phyloP scores from a whole-genome alignment of 2,329 filamentous ascomycete species.

The Grosmannia clavigera region DNA sequence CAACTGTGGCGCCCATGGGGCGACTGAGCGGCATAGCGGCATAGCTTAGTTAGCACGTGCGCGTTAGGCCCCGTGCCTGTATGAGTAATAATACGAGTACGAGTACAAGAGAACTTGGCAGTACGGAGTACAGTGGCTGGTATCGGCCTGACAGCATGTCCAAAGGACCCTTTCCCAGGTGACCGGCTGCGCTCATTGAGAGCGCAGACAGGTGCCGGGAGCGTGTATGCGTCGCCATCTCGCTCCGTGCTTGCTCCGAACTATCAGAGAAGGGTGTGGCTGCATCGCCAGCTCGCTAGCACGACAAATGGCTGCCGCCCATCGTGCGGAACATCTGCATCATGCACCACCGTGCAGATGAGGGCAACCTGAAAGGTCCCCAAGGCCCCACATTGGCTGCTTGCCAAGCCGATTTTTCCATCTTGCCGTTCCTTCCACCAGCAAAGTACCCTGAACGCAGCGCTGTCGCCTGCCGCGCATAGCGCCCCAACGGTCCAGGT shows the following conservation, averaged over 20 bases:
- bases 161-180: constrained; percentile 1
- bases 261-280: not conserved
- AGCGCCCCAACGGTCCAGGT: not conserved
- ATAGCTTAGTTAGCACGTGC: not conserved
- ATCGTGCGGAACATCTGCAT: constrained; percentile 1
- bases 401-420: not conserved
- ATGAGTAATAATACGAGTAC: not conserved
- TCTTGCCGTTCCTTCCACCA: not conserved
- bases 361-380: not conserved
- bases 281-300: not conserved
- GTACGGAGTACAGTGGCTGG: not conserved
- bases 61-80: not conserved
- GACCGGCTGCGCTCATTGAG: not conserved
- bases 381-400: not conserved
- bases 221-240: not conserved
- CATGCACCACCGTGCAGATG: not conserved
- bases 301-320: not conserved
- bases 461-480: not conserved
- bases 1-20: not conserved
- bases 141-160: no score
- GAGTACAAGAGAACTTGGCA: no score
- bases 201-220: not conserved
- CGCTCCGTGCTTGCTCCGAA: not conserved
- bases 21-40: not conserved
- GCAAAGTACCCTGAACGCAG: not conserved